These are phyloP conservation scores for Lagenaria siceraria DNA, from an alignment of 306 rosid species.

Conservation along the genomic window DNA sequence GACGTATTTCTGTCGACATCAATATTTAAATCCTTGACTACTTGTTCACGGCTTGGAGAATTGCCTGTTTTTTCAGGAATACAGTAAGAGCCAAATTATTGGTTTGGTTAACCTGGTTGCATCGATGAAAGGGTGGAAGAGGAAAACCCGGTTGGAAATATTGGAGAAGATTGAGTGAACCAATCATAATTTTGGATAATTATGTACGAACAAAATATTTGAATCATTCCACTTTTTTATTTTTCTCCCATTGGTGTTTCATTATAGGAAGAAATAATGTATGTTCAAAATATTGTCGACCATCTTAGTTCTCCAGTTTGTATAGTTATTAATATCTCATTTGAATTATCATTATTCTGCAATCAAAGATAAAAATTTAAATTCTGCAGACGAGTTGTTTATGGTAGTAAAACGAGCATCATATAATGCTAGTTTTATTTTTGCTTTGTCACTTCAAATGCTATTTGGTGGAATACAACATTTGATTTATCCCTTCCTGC, in stretches of 20 bases:
- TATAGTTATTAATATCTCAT: background rate
- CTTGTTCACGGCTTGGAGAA: background rate
- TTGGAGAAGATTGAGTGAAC: slow-evolving; percentile 87
- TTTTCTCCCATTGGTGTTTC: background rate
- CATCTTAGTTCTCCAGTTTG: background rate
- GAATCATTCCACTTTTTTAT: background rate
- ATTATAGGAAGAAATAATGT: background rate
- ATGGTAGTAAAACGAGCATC: background rate
- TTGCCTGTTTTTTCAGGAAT: slow-evolving; percentile 47
- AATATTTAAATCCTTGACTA: background rate
- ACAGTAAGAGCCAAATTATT: slow-evolving; percentile 64
- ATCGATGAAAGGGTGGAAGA: slow-evolving; percentile 94
- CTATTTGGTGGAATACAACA: background rate
- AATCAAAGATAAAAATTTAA: background rate
- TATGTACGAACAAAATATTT: background rate
- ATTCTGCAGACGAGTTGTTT: background rate
- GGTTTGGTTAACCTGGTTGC: slow-evolving; percentile 94
- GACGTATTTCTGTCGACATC: background rate
- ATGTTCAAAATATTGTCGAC: background rate
- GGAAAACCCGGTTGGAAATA: slow-evolving; percentile 83
- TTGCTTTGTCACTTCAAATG: background rate
- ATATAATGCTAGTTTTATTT: background rate
- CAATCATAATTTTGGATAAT: background rate
- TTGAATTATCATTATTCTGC: background rate
- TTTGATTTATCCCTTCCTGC: background rate